These are phyloP conservation scores for Pleomassaria siparia DNA, from an alignment of 2,329 filamentous ascomycete genomes.

Conservation along the genomic window DNA sequence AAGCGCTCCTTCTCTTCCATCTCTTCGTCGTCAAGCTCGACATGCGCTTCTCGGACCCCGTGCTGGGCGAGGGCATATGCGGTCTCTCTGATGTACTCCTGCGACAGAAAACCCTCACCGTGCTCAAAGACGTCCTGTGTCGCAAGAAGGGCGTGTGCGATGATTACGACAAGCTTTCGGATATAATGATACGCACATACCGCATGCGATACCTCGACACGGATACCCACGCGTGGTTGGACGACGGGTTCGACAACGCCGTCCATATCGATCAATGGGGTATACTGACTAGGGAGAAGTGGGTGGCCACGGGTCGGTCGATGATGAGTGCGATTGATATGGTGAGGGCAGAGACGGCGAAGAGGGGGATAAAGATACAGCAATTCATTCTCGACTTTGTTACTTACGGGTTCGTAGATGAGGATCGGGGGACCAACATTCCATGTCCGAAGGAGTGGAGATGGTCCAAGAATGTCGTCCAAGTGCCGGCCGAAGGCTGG, in stretches of 20 bases:
- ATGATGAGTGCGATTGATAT: conserved; percentile 42
- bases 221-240: conserved; percentile 20
- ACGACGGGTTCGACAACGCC: conserved; percentile 24
- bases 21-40: conserved; percentile 72
- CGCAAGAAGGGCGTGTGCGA: conserved; percentile 57
- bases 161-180: conserved; percentile 26
- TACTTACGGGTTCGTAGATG: conserved; percentile 63
- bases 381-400: conserved; percentile 59
- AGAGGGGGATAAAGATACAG: conserved; percentile 57
- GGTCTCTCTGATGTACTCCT: conserved; percentile 41
- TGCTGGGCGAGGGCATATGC: conserved; percentile 53
- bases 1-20: conserved; percentile 63
- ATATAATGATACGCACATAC: conserved; percentile 25
- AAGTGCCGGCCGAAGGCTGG: no score
- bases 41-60: conserved; percentile 68
- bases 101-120: conserved; percentile 58
- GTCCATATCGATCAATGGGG: conserved; percentile 38
- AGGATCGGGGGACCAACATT: conserved; percentile 52
- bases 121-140: conserved; percentile 63
- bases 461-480: no score
- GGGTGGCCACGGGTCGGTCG: conserved; percentile 61
- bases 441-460: conserved; percentile 49
- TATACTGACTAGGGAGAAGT: conserved; percentile 37
- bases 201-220: conserved; percentile 21
- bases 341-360: conserved; percentile 54